Evolutionary conservation across 805 yeast genomes (phyloP).

Genomic region (Lachancea mirantina): DNA sequence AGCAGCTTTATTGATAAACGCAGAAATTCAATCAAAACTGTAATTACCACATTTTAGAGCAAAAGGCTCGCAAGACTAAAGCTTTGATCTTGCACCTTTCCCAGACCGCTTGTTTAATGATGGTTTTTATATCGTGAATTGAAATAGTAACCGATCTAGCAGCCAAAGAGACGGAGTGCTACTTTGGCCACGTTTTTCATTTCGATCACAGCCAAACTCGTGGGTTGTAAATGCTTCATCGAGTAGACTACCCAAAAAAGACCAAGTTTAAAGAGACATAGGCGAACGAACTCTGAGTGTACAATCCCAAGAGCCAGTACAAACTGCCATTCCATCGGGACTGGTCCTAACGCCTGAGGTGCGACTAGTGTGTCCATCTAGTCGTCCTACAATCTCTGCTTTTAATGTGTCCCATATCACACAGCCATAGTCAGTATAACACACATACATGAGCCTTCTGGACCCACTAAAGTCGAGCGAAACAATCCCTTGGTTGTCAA

Average conservation of each 20-base stretch:
- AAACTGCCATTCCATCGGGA: constrained; percentile 68
- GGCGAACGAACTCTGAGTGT: constrained; percentile 63
- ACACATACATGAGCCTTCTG: constrained; percentile 66
- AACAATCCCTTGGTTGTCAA: constrained; percentile 62
- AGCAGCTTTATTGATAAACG: too few relatives aligned
- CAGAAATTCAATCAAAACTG: not conserved
- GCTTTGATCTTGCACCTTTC: too few relatives aligned
- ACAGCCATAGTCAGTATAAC: constrained; percentile 71
- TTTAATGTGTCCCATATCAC: constrained; percentile 71
- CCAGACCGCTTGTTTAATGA: too few relatives aligned
- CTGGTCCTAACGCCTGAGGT: constrained; percentile 58
- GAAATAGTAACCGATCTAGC: too few relatives aligned
- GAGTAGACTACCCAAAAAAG: not conserved
- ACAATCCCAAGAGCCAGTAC: constrained; percentile 77
- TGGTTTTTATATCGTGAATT: too few relatives aligned
- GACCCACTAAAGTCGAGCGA: constrained; percentile 67
- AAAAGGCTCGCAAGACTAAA: too few relatives aligned
- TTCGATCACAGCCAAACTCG: not conserved
- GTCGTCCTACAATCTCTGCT: constrained; percentile 54
- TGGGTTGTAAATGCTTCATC: too few relatives aligned
- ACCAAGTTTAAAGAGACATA: constrained; percentile 13
- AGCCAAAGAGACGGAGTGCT: too few relatives aligned
- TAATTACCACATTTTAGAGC: too few relatives aligned
- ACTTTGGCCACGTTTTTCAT: too few relatives aligned
- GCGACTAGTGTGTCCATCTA: constrained; percentile 59